phyloP scores from a whole-genome alignment of 257 asterid genomes.

The Scutellaria baicalensis region DNA sequence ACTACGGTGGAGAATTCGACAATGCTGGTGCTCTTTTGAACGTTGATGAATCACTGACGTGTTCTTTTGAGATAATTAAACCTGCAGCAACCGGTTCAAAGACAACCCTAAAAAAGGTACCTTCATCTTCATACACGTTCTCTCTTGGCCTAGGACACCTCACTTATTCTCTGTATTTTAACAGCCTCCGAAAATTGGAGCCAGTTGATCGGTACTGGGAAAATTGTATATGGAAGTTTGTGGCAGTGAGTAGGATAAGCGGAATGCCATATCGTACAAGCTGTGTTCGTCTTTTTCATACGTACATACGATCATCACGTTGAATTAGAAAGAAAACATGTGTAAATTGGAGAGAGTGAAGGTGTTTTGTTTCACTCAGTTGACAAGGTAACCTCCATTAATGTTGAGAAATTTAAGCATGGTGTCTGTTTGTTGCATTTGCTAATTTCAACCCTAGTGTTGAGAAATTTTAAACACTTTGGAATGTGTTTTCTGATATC shows the following conservation, averaged over 20 bases:
- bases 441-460: background rate
- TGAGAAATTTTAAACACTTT: background rate
- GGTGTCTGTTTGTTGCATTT: background rate
- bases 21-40: constrained; percentile 74
- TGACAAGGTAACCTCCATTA: background rate
- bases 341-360: constrained; percentile 14
- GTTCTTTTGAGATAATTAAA: constrained; percentile 71
- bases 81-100: constrained; percentile 40
- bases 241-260: constrained; percentile 16
- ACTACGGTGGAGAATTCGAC: constrained; percentile 77
- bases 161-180: background rate
- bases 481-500: constrained; percentile 6
- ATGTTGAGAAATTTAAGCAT: background rate
- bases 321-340: background rate
- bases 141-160: background rate
- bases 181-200: constrained; percentile 54
- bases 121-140: background rate
- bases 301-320: background rate
- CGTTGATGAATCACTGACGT: constrained; percentile 58
- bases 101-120: constrained; percentile 60
- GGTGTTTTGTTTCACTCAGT: background rate
- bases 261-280: background rate
- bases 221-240: constrained; percentile 23
- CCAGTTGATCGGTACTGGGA: constrained; percentile 15
- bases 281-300: background rate